A percentile compares a stretch with the other conserved stretches of the same genome.
Conservation (phyloP, 2,329 filamentous ascomycete genomes). For the Nemania abortiva region DNA sequence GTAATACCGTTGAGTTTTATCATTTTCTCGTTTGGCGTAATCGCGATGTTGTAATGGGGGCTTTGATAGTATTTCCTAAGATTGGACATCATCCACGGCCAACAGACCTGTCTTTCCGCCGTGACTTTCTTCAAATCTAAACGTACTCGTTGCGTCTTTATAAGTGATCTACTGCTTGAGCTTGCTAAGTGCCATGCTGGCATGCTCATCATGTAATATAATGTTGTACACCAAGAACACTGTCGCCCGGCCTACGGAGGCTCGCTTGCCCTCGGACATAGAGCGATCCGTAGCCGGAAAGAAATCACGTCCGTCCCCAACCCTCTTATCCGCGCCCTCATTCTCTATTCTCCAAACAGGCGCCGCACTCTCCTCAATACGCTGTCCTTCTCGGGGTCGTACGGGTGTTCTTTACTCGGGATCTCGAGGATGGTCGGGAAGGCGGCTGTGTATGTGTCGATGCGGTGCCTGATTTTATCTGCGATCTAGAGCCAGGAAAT, state of each 20-base stretch:
- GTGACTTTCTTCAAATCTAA: not conserved
- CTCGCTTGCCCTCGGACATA: not conserved
- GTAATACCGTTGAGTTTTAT: constrained; percentile 8
- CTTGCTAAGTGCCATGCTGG: not conserved
- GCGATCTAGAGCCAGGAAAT: constrained; percentile 74
- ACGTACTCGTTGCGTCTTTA: not conserved
- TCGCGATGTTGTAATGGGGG: constrained; percentile 12
- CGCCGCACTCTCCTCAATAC: constrained; percentile 86
- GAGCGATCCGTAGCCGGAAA: not conserved
- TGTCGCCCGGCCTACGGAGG: not conserved
- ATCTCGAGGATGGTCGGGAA: constrained; percentile 98
- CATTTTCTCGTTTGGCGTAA: constrained; percentile 15
- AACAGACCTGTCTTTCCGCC: not conserved
- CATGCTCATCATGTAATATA: constrained; percentile 2
- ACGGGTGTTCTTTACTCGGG: constrained; percentile 98
- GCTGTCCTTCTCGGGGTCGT: constrained; percentile 98
- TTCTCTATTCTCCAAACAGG: constrained; percentile 73
- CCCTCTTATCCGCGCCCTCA: too few species aligned
- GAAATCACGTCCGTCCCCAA: not conserved
- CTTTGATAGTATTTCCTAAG: constrained; percentile 12
- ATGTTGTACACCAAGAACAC: constrained; percentile 13
- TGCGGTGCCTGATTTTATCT: constrained; percentile 88
- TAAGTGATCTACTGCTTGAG: not conserved
- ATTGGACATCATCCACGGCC: constrained; percentile 11
- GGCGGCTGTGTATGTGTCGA: constrained; percentile 92